Evolutionary conservation across 2,329 filamentous ascomycete species (phyloP).

Genomic region (Leptosphaerulina australis): DNA sequence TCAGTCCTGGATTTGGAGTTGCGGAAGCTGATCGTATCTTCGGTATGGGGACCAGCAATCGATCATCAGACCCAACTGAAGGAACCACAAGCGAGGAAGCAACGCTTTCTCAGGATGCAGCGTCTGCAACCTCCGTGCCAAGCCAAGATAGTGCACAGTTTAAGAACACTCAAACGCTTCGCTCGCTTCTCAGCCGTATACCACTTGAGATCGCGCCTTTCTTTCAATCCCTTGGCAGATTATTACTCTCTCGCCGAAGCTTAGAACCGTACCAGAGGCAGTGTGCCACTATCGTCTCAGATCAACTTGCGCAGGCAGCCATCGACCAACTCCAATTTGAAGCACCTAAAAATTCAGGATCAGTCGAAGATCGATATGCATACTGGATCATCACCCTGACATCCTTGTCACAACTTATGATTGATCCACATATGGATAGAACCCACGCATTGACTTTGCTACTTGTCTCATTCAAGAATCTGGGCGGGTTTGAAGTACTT

Average conservation of each 20-base stretch:
- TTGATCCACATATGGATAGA: conserved; percentile 64
- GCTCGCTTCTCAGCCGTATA: conserved; percentile 77
- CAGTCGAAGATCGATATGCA: conserved; percentile 68
- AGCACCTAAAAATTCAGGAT: conserved; percentile 55
- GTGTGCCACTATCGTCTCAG: conserved; percentile 65
- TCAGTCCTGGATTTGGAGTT: conserved; percentile 47
- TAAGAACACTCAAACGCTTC: conserved; percentile 79
- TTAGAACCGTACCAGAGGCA: conserved; percentile 69
- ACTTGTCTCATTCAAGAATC: conserved; percentile 83
- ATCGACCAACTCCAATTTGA: conserved; percentile 67
- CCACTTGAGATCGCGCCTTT: conserved; percentile 82
- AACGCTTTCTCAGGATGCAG: conserved; percentile 18
- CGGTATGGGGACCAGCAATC: conserved; percentile 37
- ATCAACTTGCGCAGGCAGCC: conserved; percentile 73
- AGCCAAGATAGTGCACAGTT: conserved; percentile 54
- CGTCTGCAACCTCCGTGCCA: conserved; percentile 12
- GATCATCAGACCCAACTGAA: conserved; percentile 25
- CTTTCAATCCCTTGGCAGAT: conserved; percentile 83
- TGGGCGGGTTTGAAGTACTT: conserved; percentile 74
- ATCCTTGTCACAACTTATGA: conserved; percentile 76
- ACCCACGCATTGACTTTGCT: conserved; percentile 68
- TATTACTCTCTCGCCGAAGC: conserved; percentile 75
- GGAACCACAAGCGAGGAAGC: conserved; percentile 23
- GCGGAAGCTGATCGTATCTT: conserved; percentile 51
- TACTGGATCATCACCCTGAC: conserved; percentile 84